Evolutionary conservation across 2,329 filamentous ascomycete species (phyloP).

Genomic region (Aspergillus sp.): DNA sequence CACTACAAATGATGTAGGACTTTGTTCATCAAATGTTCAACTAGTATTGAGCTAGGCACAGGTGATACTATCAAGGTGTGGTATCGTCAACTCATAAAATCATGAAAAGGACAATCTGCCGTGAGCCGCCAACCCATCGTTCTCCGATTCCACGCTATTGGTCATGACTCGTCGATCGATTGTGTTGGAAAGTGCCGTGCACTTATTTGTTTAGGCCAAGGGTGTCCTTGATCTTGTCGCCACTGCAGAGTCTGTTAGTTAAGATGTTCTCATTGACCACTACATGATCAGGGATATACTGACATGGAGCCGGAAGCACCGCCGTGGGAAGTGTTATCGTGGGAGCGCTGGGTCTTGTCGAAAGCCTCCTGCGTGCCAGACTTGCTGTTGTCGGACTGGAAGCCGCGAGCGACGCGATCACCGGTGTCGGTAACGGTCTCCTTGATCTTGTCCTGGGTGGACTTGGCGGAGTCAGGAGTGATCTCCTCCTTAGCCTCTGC

Average conservation of each 20-base stretch:
- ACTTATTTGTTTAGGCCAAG: slow-evolving; percentile 35
- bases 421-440: slow-evolving; percentile 58
- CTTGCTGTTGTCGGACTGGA: slow-evolving; percentile 58
- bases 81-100: slow-evolving; percentile 30
- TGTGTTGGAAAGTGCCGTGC: not conserved
- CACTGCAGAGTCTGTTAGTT: slow-evolving; percentile 28
- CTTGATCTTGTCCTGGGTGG: slow-evolving; percentile 60
- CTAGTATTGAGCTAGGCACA: slow-evolving; percentile 13
- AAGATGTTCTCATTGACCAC: not conserved
- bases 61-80: slow-evolving; percentile 18
- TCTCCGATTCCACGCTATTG: not conserved
- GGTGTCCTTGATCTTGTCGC: slow-evolving; percentile 48
- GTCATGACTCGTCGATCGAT: not conserved
- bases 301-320: slow-evolving; percentile 45
- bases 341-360: slow-evolving; percentile 53
- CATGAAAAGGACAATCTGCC: slow-evolving; percentile 15
- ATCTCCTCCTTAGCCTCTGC: slow-evolving; percentile 58
- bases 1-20: not conserved
- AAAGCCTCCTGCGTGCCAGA: slow-evolving; percentile 53
- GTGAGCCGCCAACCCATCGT: not conserved
- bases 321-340: slow-evolving; percentile 45
- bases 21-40: not conserved
- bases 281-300: slow-evolving; percentile 20
- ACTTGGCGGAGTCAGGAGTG: slow-evolving; percentile 63
- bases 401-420: slow-evolving; percentile 57